Percentiles rank a stretch among this genome's conserved stretches.
Evolutionary conservation across 2,329 filamentous ascomycete genomes (phyloP).

Genomic region (Xylaria sp.): DNA sequence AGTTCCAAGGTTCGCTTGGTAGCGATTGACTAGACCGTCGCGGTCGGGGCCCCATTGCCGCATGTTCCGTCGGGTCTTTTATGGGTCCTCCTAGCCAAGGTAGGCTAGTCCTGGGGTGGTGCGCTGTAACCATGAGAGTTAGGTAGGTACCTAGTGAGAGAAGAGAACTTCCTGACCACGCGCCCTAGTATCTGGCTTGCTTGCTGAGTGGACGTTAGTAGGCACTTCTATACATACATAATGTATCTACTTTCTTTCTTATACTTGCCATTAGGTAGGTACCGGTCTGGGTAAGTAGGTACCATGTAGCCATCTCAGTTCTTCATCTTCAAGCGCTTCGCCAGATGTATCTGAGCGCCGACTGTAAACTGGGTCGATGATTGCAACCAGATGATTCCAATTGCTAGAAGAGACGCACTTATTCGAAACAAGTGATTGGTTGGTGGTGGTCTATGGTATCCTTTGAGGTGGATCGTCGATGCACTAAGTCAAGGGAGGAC

Average conservation of each 20-base stretch:
- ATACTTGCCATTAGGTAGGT: neutral
- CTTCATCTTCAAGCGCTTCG: slow-evolving; percentile 1
- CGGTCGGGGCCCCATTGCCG: slow-evolving; percentile 31
- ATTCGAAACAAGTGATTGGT: slow-evolving; percentile 20
- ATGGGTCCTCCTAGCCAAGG: slow-evolving; percentile 8
- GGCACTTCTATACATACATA: neutral
- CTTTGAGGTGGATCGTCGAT: slow-evolving; percentile 27
- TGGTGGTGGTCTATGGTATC: slow-evolving; percentile 16
- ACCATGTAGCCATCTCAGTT: neutral
- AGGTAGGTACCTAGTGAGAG: neutral
- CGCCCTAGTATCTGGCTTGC: neutral
- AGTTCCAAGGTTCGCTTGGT: too few species aligned
- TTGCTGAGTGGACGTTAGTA: slow-evolving; percentile 18
- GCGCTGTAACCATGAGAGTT: neutral
- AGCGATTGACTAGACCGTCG: slow-evolving; percentile 23
- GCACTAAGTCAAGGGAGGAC: slow-evolving; percentile 28
- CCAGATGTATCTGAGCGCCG: slow-evolving; percentile 27
- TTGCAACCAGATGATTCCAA: slow-evolving; percentile 18
- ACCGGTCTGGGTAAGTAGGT: neutral
- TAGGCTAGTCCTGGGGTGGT: neutral
- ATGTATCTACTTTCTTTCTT: slow-evolving; percentile 3
- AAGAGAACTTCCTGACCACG: neutral
- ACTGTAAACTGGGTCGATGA: slow-evolving; percentile 22
- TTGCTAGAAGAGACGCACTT: slow-evolving; percentile 10
- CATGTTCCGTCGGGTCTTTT: slow-evolving; percentile 21